Conservation (phyloP, 2,329 filamentous ascomycete genomes). For the Cytospora mali region DNA sequence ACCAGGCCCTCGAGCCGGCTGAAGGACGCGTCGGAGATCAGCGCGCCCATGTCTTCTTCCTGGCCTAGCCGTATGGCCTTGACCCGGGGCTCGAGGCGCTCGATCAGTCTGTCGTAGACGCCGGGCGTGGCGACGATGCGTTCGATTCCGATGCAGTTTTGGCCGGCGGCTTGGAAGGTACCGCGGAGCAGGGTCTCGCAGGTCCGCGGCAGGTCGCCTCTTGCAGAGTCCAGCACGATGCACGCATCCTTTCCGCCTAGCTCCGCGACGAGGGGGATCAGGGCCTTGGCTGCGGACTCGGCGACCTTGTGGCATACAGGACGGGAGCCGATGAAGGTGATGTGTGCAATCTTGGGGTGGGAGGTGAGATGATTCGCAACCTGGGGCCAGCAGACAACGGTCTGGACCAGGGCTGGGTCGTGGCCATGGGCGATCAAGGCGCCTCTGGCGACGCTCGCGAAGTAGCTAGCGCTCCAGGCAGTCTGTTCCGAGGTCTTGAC, state of each 20-base stretch:
- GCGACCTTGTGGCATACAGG: constrained; percentile 87
- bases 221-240: constrained; percentile 80
- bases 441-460: constrained; percentile 74
- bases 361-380: constrained; percentile 81
- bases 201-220: constrained; percentile 68
- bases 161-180: constrained; percentile 91
- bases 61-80: constrained; percentile 75
- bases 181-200: constrained; percentile 85
- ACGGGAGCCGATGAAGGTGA: constrained; percentile 94
- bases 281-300: constrained; percentile 76
- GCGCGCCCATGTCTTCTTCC: constrained; percentile 80
- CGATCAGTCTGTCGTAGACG: constrained; percentile 75
- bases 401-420: constrained; percentile 79
- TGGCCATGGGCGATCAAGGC: constrained; percentile 84
- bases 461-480: constrained; percentile 88
- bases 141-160: constrained; percentile 98
- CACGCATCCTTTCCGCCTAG: constrained; percentile 94
- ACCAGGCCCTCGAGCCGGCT: constrained; percentile 75
- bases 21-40: constrained; percentile 81
- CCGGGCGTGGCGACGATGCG: constrained; percentile 79
- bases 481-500: constrained; percentile 96
- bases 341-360: constrained; percentile 80
- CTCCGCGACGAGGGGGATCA: constrained; percentile 90
- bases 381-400: constrained; percentile 83
- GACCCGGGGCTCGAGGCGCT: constrained; percentile 73